phyloP scores from a whole-genome alignment of 352 stramenopile genomes.

The Phytopythium ostracodes region DNA sequence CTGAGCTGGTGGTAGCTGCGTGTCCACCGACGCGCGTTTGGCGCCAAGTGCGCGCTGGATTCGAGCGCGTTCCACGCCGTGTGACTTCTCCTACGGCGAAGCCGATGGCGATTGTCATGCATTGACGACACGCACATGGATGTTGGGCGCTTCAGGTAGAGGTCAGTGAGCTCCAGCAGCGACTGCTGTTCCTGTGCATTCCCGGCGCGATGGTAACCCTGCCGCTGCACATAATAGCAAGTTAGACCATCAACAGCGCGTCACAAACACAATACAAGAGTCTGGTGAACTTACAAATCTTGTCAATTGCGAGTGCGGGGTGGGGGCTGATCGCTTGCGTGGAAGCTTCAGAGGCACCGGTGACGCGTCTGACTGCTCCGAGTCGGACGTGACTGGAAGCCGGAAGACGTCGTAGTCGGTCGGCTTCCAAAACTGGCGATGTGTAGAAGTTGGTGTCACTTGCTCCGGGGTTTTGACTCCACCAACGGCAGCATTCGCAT shows the following conservation, averaged over 20 bases:
- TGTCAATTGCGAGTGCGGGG: constrained; percentile 31
- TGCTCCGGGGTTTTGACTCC: not conserved
- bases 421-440: constrained; percentile 11
- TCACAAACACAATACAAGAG: not conserved
- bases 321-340: constrained; percentile 57
- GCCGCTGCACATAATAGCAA: constrained; percentile 14
- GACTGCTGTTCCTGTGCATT: constrained; percentile 35
- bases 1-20: constrained; percentile 59
- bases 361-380: constrained; percentile 54
- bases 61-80: constrained; percentile 58
- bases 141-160: constrained; percentile 40
- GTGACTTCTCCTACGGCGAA: constrained; percentile 34
- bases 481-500: too few relatives aligned
- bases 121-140: constrained; percentile 57
- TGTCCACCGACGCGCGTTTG: constrained; percentile 59
- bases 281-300: constrained; percentile 5
- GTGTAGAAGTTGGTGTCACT: not conserved
- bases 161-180: constrained; percentile 53
- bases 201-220: constrained; percentile 14
- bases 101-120: constrained; percentile 28
- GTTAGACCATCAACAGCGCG: not conserved
- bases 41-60: constrained; percentile 50
- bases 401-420: constrained; percentile 29
- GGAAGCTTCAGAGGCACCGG: constrained; percentile 28
- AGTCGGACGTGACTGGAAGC: constrained; percentile 39